Percentiles rank a stretch among this genome's conserved stretches.
These are phyloP conservation scores for Wickerhamomyces bisporus DNA, from an alignment of 805 yeast genomes.

Conservation along the genomic window DNA sequence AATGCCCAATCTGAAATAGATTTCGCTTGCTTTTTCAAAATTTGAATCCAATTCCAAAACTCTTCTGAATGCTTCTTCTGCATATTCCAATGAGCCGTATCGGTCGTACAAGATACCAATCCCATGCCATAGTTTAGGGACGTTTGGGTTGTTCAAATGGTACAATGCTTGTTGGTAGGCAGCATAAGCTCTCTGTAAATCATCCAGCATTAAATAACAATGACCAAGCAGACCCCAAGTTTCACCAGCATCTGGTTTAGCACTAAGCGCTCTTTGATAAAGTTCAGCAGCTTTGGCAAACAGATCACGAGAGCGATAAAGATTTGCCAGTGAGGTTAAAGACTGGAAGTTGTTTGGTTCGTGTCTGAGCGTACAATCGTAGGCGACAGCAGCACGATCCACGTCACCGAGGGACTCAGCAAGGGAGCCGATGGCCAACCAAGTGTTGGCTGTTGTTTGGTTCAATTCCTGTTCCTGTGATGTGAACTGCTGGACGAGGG, in stretches of 20 bases:
- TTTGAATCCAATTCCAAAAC: constrained; percentile 94
- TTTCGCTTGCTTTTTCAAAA: constrained; percentile 94
- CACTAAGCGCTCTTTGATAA: constrained; percentile 78
- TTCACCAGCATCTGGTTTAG: constrained; percentile 86
- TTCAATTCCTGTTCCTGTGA: constrained; percentile 29
- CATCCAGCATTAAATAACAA: constrained; percentile 95
- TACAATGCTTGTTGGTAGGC: constrained; percentile 95
- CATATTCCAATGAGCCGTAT: constrained; percentile 93
- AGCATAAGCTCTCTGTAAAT: constrained; percentile 88
- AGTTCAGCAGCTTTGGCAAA: constrained; percentile 93
- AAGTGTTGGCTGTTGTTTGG: constrained; percentile 69
- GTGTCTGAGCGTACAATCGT: constrained; percentile 81
- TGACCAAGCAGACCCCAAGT: constrained; percentile 97
- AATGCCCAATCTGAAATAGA: constrained; percentile 92
- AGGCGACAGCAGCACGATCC: constrained; percentile 84
- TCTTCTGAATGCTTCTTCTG: constrained; percentile 96
- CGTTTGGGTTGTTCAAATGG: constrained; percentile 87
- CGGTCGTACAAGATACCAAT: constrained; percentile 95
- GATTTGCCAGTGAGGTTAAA: constrained; percentile 78
- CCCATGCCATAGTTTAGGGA: constrained; percentile 98
- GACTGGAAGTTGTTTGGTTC: constrained; percentile 84
- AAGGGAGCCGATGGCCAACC: constrained; percentile 84
- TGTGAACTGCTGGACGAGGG: constrained; percentile 24
- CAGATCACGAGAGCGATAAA: constrained; percentile 83
- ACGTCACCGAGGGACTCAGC: constrained; percentile 88